A percentile compares a stretch with the other conserved stretches of the same genome.
Evolutionary conservation across 2,329 filamentous ascomycete genomes (phyloP).

Genomic region (Colletotrichum incanum): DNA sequence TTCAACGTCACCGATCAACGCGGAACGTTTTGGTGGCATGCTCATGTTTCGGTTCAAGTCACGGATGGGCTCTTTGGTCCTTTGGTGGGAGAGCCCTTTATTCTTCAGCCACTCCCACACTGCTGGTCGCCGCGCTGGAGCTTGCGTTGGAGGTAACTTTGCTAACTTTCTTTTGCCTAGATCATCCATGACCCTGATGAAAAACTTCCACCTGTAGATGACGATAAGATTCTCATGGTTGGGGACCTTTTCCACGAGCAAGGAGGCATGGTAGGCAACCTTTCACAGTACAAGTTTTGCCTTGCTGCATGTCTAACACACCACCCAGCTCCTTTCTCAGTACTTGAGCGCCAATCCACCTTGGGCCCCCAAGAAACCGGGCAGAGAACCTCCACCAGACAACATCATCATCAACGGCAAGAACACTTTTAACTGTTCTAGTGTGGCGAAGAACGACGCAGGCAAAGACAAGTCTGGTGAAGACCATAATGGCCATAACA

Average conservation of each 20-base stretch:
- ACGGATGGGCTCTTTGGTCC: constrained; percentile 44
- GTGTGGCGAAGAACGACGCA: constrained; percentile 30
- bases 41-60: constrained; percentile 55
- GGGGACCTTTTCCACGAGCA: constrained; percentile 58
- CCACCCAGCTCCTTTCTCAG: constrained; percentile 51
- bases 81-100: constrained; percentile 21
- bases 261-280: constrained; percentile 50
- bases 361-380: constrained; percentile 53
- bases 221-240: constrained; percentile 57
- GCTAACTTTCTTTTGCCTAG: constrained; percentile 45
- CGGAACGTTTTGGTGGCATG: constrained; percentile 77
- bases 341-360: constrained; percentile 49
- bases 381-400: constrained; percentile 59
- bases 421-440: constrained; percentile 54
- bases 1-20: constrained; percentile 72
- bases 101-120: not conserved
- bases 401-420: constrained; percentile 59
- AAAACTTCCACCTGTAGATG: constrained; percentile 49
- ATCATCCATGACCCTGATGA: constrained; percentile 55
- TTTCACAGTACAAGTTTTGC: not conserved
- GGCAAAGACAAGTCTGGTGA: constrained; percentile 39
- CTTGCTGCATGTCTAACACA: constrained; percentile 42
- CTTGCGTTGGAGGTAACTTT: not conserved
- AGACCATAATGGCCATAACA: constrained; percentile 30
- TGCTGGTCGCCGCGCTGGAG: constrained; percentile 6